Evolutionary conservation across 192 early-diverging fungal species (phyloP).

Genomic region (Coemansia asiatica): DNA sequence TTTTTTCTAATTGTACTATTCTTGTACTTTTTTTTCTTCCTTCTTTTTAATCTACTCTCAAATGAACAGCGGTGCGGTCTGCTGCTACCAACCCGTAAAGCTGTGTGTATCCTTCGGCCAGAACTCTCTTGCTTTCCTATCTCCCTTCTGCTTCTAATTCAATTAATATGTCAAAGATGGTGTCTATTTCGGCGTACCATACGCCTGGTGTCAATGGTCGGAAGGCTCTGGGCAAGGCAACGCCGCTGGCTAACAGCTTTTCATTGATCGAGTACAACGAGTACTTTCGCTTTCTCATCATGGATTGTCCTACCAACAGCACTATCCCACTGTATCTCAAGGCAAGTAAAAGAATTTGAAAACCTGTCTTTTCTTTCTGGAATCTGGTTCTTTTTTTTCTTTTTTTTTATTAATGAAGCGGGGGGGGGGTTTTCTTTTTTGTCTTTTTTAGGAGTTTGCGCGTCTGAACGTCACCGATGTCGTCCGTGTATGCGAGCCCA

Average conservation of each 20-base stretch:
- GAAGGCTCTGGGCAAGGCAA: slow-evolving; percentile 49
- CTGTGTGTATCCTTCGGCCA: slow-evolving; percentile 47
- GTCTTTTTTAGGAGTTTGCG: slow-evolving; percentile 60
- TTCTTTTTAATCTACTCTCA: slow-evolving; percentile 18
- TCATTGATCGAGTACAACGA: slow-evolving; percentile 54
- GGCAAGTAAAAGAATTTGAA: slow-evolving; percentile 26
- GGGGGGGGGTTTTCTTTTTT: slow-evolving; percentile 21
- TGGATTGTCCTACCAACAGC: slow-evolving; percentile 87
- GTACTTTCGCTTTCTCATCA: slow-evolving; percentile 79
- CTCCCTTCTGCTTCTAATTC: slow-evolving; percentile 25
- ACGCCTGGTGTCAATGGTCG: slow-evolving; percentile 35
- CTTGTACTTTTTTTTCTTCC: slow-evolving; percentile 3
- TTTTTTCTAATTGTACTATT: slow-evolving; percentile 3
- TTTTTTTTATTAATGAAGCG: too few relatives aligned
- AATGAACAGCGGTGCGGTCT: slow-evolving; percentile 50
- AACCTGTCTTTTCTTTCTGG: slow-evolving; percentile 9
- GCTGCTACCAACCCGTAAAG: slow-evolving; percentile 44
- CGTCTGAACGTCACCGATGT: slow-evolving; percentile 78
- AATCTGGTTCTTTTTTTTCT: not conserved
- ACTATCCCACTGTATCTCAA: slow-evolving; percentile 74
- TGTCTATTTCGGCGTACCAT: slow-evolving; percentile 46
- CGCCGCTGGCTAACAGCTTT: slow-evolving; percentile 50
- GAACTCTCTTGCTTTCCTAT: slow-evolving; percentile 50
- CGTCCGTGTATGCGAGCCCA: slow-evolving; percentile 89
- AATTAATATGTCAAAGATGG: slow-evolving; percentile 46